phyloP scores from a whole-genome alignment of 805 yeast genomes.

The Zygosaccharomyces bailii region DNA sequence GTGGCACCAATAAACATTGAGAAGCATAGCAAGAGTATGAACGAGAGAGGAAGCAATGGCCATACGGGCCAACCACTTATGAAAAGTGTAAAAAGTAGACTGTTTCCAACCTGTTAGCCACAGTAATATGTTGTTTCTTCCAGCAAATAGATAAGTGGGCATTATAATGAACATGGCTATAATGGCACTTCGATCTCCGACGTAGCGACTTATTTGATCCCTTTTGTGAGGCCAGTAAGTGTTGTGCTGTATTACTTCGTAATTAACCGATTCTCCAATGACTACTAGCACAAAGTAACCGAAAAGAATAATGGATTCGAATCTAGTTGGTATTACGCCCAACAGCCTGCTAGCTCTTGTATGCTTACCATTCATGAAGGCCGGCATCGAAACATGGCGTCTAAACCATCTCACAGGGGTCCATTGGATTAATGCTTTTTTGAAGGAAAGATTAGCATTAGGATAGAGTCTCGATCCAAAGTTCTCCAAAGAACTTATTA shows the following conservation, averaged over 20 bases:
- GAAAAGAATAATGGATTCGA: conserved; percentile 16
- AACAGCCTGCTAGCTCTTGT: conserved; percentile 4
- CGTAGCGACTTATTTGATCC: conserved; percentile 15
- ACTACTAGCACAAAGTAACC: conserved; percentile 13
- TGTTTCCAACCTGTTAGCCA: conserved; percentile 14
- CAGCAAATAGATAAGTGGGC: conserved; percentile 8
- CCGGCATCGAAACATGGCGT: conserved; percentile 14
- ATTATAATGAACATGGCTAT: conserved; percentile 36
- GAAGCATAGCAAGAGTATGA: background rate
- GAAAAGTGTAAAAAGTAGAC: conserved; percentile 9
- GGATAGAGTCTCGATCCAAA: conserved; percentile 43
- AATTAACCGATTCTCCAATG: conserved; percentile 14
- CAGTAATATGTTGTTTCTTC: conserved; percentile 11
- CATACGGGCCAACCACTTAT: conserved; percentile 12
- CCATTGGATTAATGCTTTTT: conserved; percentile 23
- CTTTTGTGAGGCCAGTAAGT: conserved; percentile 7
- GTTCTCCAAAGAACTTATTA: conserved; percentile 41
- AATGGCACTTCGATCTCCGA: conserved; percentile 53
- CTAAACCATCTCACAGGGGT: conserved; percentile 8
- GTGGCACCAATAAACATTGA: conserved; percentile 33
- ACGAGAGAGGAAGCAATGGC: conserved; percentile 4
- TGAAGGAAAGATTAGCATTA: conserved; percentile 27
- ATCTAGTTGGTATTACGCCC: conserved; percentile 18
- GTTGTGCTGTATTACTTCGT: conserved; percentile 9
- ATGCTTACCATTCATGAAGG: conserved; percentile 10